These are phyloP conservation scores for Miamiensis avidus DNA, from an alignment of 169 alveolate species.

Conservation along the genomic window DNA sequence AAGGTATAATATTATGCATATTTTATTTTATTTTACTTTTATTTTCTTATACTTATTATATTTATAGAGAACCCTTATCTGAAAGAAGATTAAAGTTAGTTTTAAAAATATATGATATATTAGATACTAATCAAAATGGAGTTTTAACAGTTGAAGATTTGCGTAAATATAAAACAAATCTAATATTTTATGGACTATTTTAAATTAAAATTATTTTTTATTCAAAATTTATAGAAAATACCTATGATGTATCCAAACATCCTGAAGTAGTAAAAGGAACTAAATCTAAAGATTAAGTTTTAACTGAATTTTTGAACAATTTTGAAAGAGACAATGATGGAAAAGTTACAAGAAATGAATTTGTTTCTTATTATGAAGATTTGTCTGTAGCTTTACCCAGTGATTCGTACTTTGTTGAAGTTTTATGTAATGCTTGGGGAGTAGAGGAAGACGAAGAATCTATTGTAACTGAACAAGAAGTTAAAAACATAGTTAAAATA, in stretches of 20 bases:
- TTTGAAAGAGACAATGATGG: conserved; percentile 10
- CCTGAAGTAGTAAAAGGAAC: conserved; percentile 17
- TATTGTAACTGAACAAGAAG: conserved; percentile 7
- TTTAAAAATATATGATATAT: neutral
- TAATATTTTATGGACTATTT: neutral
- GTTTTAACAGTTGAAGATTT: neutral
- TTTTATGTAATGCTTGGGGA: conserved; percentile 42
- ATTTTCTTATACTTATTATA: neutral
- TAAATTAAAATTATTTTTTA: neutral
- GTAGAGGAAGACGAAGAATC: conserved; percentile 42
- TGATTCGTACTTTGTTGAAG: conserved; percentile 47
- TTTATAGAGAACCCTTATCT: neutral
- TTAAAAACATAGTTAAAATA: conserved; percentile 7
- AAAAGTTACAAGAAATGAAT: conserved; percentile 3
- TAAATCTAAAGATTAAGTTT: conserved; percentile 19
- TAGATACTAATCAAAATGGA: conserved; percentile 8
- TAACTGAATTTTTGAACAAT: conserved; percentile 11
- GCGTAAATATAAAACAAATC: conserved; percentile 8
- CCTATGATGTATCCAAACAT: conserved; percentile 12
- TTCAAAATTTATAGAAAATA: neutral
- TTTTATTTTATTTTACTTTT: neutral
- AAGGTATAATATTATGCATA: neutral
- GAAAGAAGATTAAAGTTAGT: conserved; percentile 22
- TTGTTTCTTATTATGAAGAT: conserved; percentile 48
- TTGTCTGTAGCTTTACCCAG: conserved; percentile 38